phyloP scores from a whole-genome alignment of 2,329 filamentous ascomycete genomes.

The Aspergillus uvarum region DNA sequence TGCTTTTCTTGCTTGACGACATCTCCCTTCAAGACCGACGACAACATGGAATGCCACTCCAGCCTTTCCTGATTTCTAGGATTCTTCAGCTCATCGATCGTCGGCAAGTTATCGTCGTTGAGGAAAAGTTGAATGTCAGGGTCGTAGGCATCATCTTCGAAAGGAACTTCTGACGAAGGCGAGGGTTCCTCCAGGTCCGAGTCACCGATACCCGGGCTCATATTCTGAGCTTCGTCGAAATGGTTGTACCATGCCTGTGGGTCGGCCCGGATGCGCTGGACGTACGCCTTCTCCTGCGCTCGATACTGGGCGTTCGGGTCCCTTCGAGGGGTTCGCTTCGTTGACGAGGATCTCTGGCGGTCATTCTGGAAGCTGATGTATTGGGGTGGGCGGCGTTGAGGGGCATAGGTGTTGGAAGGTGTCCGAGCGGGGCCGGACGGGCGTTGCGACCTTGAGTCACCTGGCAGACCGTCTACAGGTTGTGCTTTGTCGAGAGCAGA shows the following conservation, averaged over 20 bases:
- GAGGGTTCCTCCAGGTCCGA: constrained; percentile 91
- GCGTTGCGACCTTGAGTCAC: constrained; percentile 58
- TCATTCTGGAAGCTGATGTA: constrained; percentile 49
- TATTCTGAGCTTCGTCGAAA: constrained; percentile 62
- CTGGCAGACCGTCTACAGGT: constrained; percentile 29
- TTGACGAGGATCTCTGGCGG: constrained; percentile 58
- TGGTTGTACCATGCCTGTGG: constrained; percentile 69
- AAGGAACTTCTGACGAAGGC: constrained; percentile 77
- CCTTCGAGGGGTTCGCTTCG: constrained; percentile 53
- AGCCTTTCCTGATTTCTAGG: constrained; percentile 84
- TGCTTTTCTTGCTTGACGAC: constrained; percentile 99
- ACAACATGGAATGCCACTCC: constrained; percentile 98
- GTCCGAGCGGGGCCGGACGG: constrained; percentile 69
- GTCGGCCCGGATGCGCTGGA: constrained; percentile 85
- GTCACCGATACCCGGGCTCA: constrained; percentile 68
- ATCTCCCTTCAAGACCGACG: constrained; percentile 91
- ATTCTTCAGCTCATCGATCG: constrained; percentile 84
- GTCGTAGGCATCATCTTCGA: constrained; percentile 80
- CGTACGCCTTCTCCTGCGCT: constrained; percentile 90
- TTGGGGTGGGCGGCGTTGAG: constrained; percentile 54
- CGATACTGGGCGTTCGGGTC: constrained; percentile 73
- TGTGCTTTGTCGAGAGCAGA: constrained; percentile 41
- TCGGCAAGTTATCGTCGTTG: constrained; percentile 83
- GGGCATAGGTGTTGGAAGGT: constrained; percentile 77
- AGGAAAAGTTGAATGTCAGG: constrained; percentile 92